phyloP scores from a whole-genome alignment of 768 basidiomycete genomes.

The Artomyces pyxidatus region DNA sequence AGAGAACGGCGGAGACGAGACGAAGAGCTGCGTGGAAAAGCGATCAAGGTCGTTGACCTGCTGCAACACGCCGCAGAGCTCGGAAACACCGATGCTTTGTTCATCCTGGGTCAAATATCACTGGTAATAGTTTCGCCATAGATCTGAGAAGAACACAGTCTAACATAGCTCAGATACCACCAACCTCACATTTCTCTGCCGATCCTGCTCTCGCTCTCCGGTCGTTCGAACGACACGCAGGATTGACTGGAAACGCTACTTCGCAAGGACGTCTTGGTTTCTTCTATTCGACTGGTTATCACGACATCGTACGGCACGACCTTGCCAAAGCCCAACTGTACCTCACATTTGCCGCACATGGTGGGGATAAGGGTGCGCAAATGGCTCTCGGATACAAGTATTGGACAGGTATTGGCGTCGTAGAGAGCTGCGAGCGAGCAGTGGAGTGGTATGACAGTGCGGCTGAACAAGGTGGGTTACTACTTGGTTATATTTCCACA shows the following conservation, averaged over 20 bases:
- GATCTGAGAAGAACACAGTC: not conserved
- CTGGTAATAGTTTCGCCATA: slow-evolving; percentile 37
- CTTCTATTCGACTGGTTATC: slow-evolving; percentile 84
- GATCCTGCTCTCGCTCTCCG: slow-evolving; percentile 58
- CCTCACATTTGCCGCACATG: slow-evolving; percentile 90
- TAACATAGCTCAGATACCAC: slow-evolving; percentile 60
- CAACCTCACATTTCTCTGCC: slow-evolving; percentile 53
- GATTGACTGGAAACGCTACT: slow-evolving; percentile 70
- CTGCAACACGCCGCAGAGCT: slow-evolving; percentile 75
- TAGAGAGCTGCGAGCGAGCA: slow-evolving; percentile 79
- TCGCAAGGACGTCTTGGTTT: slow-evolving; percentile 84
- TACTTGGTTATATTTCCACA: not conserved
- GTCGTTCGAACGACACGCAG: slow-evolving; percentile 56
- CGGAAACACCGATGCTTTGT: slow-evolving; percentile 69
- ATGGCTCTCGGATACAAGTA: slow-evolving; percentile 92
- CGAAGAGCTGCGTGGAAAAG: slow-evolving; percentile 61
- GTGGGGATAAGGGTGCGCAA: slow-evolving; percentile 79
- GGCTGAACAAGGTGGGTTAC: slow-evolving; percentile 64
- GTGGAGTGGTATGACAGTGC: slow-evolving; percentile 86
- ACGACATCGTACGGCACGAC: slow-evolving; percentile 49
- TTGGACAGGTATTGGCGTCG: slow-evolving; percentile 92
- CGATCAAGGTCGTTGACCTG: slow-evolving; percentile 75
- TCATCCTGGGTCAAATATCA: slow-evolving; percentile 56
- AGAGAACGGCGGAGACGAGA: slow-evolving; percentile 43
- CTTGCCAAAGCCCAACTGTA: slow-evolving; percentile 83